Evolutionary conservation across 2,329 filamentous ascomycete genomes (phyloP).

Genomic region (Sporothrix schenckii): DNA sequence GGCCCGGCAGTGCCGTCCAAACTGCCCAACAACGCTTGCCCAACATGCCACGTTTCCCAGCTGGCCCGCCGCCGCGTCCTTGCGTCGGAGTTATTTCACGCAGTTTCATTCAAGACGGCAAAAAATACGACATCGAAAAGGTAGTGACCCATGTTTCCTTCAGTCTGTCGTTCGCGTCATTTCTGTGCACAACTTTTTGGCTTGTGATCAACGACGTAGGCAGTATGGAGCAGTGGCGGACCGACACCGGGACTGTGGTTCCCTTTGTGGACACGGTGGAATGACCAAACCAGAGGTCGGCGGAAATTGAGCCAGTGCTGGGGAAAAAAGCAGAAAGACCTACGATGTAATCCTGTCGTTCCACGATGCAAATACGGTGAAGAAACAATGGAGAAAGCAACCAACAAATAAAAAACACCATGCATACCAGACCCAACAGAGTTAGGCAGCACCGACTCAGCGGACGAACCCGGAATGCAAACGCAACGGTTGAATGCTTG

Average conservation of each 20-base stretch:
- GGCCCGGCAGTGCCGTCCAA: conserved; percentile 12
- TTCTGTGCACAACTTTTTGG: background rate
- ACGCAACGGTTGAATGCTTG: background rate
- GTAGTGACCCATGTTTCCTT: background rate
- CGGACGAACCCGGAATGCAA: conserved; percentile 18
- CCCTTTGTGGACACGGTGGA: background rate
- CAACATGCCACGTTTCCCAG: conserved; percentile 11
- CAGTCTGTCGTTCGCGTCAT: too few relatives aligned
- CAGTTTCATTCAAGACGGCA: background rate
- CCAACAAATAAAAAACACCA: background rate
- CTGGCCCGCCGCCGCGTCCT: background rate
- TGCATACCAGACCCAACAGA: background rate
- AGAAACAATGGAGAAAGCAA: background rate
- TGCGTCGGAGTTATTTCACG: conserved; percentile 16
- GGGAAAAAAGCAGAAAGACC: too few relatives aligned
- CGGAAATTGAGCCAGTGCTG: background rate
- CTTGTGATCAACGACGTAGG: conserved; percentile 13
- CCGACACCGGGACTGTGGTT: conserved; percentile 9
- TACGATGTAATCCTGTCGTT: too few relatives aligned
- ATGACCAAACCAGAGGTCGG: background rate
- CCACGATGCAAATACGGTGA: background rate
- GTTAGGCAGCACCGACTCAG: conserved; percentile 4
- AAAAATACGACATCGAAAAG: background rate
- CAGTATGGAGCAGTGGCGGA: conserved; percentile 2
- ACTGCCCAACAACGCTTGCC: background rate